Evolutionary conservation across 768 basidiomycete genomes (phyloP), one percentile per base, ranked within the genome.

Genomic region (Lentinula detonsa): DNA sequence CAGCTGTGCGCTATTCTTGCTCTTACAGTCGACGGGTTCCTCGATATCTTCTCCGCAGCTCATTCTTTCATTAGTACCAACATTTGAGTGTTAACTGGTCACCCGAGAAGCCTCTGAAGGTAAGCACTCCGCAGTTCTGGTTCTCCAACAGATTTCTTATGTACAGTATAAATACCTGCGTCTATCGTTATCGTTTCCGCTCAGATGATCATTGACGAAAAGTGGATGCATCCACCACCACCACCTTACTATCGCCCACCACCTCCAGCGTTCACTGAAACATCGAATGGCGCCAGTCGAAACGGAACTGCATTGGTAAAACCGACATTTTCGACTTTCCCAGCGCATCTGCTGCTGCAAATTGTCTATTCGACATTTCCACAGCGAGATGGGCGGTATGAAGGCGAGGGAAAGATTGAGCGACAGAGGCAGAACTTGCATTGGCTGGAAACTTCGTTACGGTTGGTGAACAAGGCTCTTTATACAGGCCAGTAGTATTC

Each of bases 311-410:
- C 31, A 18, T 23, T 16, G 7, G 31, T n/a, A n/a, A 28, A 60
- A 33, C 49, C 59, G 21, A 51, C 69, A 1, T 64, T 78, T 18
- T 62, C 67, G 7, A 72, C 73, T 0, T 66, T 90, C 0, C 86
- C 89, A 0, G 65, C 86, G 0, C 83, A 91, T 62, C 69, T 93
- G 21, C 77, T 92, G 4, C 81, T 93, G 52, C 81, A 86, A 57
- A 80, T 91, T 57, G 82, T 93, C 4, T 83, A 88, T 69, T 72
- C 77, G 64, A 81, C 83, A 2, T 90, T 92, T 67, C 84, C 87
- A 2, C 76, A 76, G 58, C 69, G 70, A 2, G 62, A 68, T 48
- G 68, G 66, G 10, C 62, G 71, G n/a, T 74, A 79, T 65, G 68
- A 78, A 54, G 75, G 76, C n/a, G 67, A 72, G 46, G 70, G 73